Evolutionary conservation across 2,329 filamentous ascomycete species (phyloP), one percentile per base, ranked within the genome.

Genomic region (Xylariales sp.): DNA sequence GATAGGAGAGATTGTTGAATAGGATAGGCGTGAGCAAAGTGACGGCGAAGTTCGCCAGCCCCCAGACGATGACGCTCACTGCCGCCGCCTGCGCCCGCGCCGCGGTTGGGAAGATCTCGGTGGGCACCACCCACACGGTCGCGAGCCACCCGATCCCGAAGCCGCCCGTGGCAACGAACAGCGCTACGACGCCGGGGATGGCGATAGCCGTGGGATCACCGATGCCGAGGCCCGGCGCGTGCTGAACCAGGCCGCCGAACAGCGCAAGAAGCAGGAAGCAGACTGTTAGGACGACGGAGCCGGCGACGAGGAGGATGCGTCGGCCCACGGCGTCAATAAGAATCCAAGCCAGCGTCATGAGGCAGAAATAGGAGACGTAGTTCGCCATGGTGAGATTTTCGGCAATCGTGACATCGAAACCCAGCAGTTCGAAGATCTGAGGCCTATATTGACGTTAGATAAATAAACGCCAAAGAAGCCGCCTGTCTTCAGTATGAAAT

Each of bases 301-400:
- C 74, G 46, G 67, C 69, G 6, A 78, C 50, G 51, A 80, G 66
- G 6, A 78, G 58, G 29, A 65, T 67, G 16, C 75, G 67, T 3
- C 75, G 68, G 7, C 76, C 75, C 3, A 76, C 55, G 2, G 67
- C 69, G 46, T 77, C 74, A 43, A 82, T 77, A 8, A 75, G 61
- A 14, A 78, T 54, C 76, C 76, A 81, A 5, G 76, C 74, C 8
- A 76, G 54, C 1, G 75, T 80, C 77, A 81, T 81, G 46, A 78
- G 67, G 33, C 72, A 45, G 50, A 80, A 74, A 55, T 82, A 81
- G 14, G 69, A 76, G 28, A 76, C 57, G 56, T 80, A 81, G 56
- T 82, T 82, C 19, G 65, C 74, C 31, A 78, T 65, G 1, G 76
- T 81, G 12, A 79, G 57, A 43, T 69, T 73, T 52, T 82, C 76